Evolutionary conservation across 2,329 filamentous ascomycete genomes (phyloP).

Genomic region (Pseudohalonectria lignicola): DNA sequence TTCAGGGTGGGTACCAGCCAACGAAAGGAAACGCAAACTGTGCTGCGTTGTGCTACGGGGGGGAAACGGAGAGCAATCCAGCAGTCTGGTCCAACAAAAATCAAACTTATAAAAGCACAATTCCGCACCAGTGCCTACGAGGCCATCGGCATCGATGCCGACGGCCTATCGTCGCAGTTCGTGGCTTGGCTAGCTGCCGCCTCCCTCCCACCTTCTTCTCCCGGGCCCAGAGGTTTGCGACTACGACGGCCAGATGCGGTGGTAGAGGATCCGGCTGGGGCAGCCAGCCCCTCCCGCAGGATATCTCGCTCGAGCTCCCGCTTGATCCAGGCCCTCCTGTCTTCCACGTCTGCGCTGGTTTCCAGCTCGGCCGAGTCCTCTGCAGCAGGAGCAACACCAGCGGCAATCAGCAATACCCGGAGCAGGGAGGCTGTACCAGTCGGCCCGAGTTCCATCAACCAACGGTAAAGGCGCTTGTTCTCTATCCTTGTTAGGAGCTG

Average conservation of each 20-base stretch:
- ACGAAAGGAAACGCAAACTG: too few species aligned
- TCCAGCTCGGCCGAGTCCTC: background rate
- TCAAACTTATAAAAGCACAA: background rate
- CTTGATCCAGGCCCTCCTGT: background rate
- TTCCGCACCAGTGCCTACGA: too few species aligned
- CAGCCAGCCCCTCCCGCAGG: background rate
- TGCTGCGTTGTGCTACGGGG: too few species aligned
- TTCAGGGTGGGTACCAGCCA: too few species aligned
- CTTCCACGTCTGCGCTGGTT: background rate
- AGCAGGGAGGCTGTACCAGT: conserved; percentile 1
- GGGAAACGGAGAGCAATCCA: too few species aligned
- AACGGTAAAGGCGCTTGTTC: conserved; percentile 1
- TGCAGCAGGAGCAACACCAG: background rate
- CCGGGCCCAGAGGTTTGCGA: too few species aligned
- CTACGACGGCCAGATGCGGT: background rate
- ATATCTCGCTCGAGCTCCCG: background rate
- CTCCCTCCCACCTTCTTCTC: too few species aligned
- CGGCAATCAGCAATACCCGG: conserved; percentile 1
- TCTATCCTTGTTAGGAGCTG: background rate
- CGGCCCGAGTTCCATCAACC: conserved; percentile 1
- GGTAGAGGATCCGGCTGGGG: background rate
- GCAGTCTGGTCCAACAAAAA: too few species aligned
- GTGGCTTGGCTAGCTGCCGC: too few species aligned
- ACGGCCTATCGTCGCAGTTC: too few species aligned
- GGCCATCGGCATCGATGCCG: too few species aligned